Conservation (phyloP, 176 grass and related monocot genomes). For the Carex myosuroides region DNA sequence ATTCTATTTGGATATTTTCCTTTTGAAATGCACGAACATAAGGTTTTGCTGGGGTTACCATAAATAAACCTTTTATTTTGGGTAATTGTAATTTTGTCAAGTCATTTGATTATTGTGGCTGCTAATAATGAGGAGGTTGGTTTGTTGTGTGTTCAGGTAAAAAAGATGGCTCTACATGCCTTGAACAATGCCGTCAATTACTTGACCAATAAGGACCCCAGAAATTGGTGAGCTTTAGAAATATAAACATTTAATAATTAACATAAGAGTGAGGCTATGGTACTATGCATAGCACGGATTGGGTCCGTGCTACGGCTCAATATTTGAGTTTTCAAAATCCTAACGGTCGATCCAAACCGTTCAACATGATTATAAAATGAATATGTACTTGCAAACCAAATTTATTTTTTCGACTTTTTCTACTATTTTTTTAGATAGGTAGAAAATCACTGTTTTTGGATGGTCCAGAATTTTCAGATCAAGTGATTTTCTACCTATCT, state of each 20-base stretch:
- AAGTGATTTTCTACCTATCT: no score
- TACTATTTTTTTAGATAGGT: no score
- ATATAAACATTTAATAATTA: not conserved
- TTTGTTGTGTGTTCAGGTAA: conserved; percentile 35
- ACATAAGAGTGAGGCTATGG: no score
- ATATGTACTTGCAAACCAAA: no score
- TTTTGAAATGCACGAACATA: not conserved
- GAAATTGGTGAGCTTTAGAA: conserved; percentile 21
- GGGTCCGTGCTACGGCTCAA: no score
- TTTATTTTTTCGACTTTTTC: no score
- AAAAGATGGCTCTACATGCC: conserved; percentile 72
- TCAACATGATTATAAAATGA: no score
- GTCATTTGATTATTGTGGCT: not conserved
- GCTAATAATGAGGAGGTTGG: not conserved
- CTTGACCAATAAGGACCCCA: conserved; percentile 25
- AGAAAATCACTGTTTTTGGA: no score
- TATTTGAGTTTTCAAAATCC: no score
- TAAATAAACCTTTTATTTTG: not conserved
- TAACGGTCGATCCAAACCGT: no score
- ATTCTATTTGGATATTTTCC: not conserved
- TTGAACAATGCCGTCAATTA: conserved; percentile 32
- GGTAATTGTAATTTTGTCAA: not conserved
- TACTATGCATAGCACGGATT: no score
- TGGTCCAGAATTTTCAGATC: no score
- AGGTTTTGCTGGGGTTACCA: not conserved